Base-by-base conservation (phyloP, 2,329 filamentous ascomycete genomes). In the Magnaporthales sp. region DNA sequence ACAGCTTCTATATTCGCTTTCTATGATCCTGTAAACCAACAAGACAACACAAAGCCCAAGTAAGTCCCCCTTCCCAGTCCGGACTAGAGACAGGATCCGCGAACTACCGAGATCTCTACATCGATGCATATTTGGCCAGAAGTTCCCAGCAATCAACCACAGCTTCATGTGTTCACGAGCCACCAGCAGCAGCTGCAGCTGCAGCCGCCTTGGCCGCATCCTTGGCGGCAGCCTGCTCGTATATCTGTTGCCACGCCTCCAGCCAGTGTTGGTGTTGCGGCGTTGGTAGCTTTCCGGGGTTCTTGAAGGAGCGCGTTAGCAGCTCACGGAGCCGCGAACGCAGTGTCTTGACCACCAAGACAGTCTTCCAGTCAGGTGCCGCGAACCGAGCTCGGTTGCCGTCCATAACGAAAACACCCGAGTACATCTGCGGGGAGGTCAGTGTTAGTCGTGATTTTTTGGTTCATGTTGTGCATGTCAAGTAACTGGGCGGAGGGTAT, bases 331-430 rank as follows among this genome's bases (percentile, higher is more conserved):
- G 80, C 29, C 90, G 85, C 1, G 83, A 80, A 24, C 92, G 86
- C 66, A 98, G 80, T 6, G 88, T 86, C 78, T 97, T 97, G 73
- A 99, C 80, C n/a, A 90, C 93, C 46, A 97, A 85, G 83, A 95
- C 89, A 0, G 89, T 89, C 78, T 93, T 96, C 93, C 94, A 98
- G 74, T 96, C 91, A 4, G 88, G 85, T 0, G 96, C 85, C 26
- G 90, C 86, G 75, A 98, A 97, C 63, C 92, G 86, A 63, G 94
- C 85, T 31, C 93, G 86, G 75, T 97, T 96, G 61, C 92, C 91
- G 74, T 97, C 95, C 61, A 99, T 84, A 24, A 92, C 84, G 56
- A 97, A 84, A 2, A 97, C 90, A 15, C 95, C 95, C 0, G 93
- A 87, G 74, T 92, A 96, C 80, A 97, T 86, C 85, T 94, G 38